Evolutionary conservation across 2,329 filamentous ascomycete genomes (phyloP).

Genomic region (Taxawa tesnikishii): DNA sequence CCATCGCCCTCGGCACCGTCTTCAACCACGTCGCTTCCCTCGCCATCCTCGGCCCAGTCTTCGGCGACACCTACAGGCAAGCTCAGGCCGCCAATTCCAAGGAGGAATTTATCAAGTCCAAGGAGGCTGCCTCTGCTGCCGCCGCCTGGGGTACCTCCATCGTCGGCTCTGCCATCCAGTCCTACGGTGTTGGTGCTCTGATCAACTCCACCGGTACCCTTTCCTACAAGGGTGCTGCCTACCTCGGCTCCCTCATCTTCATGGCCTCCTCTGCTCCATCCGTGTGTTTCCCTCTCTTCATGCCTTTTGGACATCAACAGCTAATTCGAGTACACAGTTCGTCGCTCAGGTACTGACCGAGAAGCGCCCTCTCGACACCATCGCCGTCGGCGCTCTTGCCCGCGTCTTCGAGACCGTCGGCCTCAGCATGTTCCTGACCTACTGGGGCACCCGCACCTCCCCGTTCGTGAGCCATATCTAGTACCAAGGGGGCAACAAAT

Average conservation of each 20-base stretch:
- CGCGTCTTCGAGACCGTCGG: constrained; percentile 90
- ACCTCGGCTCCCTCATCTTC: constrained; percentile 85
- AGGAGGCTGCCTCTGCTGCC: constrained; percentile 79
- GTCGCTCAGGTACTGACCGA: constrained; percentile 78
- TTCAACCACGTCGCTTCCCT: constrained; percentile 92
- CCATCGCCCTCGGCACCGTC: constrained; percentile 87
- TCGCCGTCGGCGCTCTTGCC: constrained; percentile 72
- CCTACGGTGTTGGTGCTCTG: constrained; percentile 32
- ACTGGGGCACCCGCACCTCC: constrained; percentile 94
- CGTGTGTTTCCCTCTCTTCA: constrained; percentile 40
- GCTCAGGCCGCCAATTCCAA: constrained; percentile 86
- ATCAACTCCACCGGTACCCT: constrained; percentile 85
- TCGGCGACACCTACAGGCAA: constrained; percentile 88
- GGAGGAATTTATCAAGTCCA: constrained; percentile 90
- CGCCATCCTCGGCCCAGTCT: constrained; percentile 76
- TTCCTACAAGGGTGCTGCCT: constrained; percentile 93
- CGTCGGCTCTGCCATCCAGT: constrained; percentile 63
- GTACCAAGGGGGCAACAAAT: too few relatives aligned
- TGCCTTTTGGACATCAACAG: constrained; percentile 4
- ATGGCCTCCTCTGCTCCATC: constrained; percentile 77
- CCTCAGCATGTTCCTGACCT: constrained; percentile 82
- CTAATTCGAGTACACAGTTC: constrained; percentile 44
- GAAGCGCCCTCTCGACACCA: constrained; percentile 82
- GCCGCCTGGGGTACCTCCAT: constrained; percentile 85
- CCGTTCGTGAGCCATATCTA: too few relatives aligned